phyloP scores from a whole-genome alignment of 2,329 filamentous ascomycete genomes.

The Didymosphaeria variabile region DNA sequence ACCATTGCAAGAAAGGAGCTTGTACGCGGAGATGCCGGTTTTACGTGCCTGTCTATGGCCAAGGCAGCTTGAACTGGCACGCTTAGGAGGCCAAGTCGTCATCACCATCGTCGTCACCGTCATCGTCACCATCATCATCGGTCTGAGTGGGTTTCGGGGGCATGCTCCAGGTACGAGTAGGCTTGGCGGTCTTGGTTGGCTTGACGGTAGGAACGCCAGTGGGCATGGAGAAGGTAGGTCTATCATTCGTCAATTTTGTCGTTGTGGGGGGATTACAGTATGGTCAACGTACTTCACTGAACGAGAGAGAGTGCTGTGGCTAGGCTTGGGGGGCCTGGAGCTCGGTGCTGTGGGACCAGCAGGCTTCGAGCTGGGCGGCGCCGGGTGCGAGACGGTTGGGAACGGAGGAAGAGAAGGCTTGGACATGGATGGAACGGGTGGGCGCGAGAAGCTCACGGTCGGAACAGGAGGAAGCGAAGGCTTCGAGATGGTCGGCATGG shows the following conservation, averaged over 20 bases:
- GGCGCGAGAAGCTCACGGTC: not conserved
- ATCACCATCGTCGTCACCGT: constrained; percentile 17
- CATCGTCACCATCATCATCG: constrained; percentile 18
- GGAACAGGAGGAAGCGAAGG: constrained; percentile 11
- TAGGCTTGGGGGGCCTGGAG: constrained; percentile 4
- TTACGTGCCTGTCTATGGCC: not conserved
- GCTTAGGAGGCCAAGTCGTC: not conserved
- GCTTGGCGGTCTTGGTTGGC: constrained; percentile 10
- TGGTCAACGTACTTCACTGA: not conserved
- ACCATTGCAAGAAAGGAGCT: not conserved
- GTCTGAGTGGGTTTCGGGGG: constrained; percentile 23
- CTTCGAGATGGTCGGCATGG: constrained; percentile 12
- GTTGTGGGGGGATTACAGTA: not conserved
- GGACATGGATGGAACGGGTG: constrained; percentile 20
- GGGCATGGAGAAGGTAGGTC: constrained; percentile 20
- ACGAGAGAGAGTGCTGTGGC: not conserved
- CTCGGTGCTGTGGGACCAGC: not conserved
- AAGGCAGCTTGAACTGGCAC: not conserved
- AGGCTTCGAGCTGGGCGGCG: constrained; percentile 11
- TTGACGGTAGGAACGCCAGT: constrained; percentile 7
- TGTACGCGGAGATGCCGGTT: not conserved
- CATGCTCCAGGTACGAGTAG: not conserved
- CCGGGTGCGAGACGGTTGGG: constrained; percentile 13
- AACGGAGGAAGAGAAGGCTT: not conserved
- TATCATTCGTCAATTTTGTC: not conserved